These are phyloP conservation scores for Boehmeria nivea DNA, from an alignment of 306 rosid genomes.

Conservation along the genomic window DNA sequence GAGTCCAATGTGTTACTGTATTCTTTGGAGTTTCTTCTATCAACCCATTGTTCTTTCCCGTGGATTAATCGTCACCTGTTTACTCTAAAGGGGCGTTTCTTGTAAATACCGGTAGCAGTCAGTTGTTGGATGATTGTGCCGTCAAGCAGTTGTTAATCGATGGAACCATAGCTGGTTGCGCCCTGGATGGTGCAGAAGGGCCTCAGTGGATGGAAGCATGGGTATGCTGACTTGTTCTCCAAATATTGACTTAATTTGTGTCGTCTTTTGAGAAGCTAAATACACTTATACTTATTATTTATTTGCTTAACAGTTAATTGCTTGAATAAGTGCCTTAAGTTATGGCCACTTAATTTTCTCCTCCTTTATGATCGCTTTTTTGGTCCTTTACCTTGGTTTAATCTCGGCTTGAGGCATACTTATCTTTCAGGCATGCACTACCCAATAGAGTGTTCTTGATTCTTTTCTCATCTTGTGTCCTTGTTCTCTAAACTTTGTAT, in stretches of 20 bases:
- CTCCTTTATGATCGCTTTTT: neutral
- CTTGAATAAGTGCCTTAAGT: slow-evolving; percentile 11
- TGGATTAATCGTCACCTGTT: slow-evolving; percentile 9
- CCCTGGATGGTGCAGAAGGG: slow-evolving; percentile 99
- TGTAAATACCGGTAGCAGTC: slow-evolving; percentile 94
- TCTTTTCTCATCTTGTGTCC: neutral
- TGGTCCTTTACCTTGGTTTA: neutral
- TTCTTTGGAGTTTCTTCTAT: no score
- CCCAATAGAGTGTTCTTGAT: neutral
- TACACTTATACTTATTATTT: no score
- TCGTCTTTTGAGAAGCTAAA: slow-evolving; percentile 7
- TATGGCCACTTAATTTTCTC: neutral
- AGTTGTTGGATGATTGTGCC: slow-evolving; percentile 93
- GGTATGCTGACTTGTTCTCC: slow-evolving; percentile 45
- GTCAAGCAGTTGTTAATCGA: slow-evolving; percentile 97
- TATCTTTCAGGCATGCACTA: neutral
- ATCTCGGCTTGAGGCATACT: no score
- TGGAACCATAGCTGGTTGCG: slow-evolving; percentile 96
- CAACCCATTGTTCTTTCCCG: neutral
- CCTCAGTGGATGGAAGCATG: slow-evolving; percentile 99
- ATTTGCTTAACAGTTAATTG: no score
- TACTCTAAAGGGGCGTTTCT: slow-evolving; percentile 77
- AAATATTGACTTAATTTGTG: slow-evolving; percentile 12
- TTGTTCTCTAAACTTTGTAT: no score
- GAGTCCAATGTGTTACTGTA: no score